phyloP scores from a whole-genome alignment of 2,329 filamentous ascomycete species.

The Trichoderma gracile region DNA sequence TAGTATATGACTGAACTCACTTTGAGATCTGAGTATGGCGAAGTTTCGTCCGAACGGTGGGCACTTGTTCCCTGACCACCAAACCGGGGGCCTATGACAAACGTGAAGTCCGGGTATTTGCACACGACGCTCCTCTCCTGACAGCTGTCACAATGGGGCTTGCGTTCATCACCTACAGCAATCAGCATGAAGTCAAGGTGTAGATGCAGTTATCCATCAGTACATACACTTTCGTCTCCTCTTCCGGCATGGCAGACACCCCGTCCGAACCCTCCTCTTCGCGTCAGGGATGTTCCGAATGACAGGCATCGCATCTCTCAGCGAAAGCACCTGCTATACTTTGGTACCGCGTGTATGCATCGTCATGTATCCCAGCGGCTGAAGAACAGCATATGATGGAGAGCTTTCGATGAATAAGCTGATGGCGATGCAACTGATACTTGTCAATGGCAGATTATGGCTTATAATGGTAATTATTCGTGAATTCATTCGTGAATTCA shows the following conservation, averaged over 20 bases:
- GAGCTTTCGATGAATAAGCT: too few species aligned
- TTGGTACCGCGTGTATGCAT: not conserved
- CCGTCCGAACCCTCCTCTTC: constrained; percentile 31
- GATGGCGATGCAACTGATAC: not conserved
- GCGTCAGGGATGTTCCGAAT: constrained; percentile 27
- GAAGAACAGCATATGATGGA: too few species aligned
- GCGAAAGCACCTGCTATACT: too few species aligned
- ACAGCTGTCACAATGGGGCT: constrained; percentile 29
- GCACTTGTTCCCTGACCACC: not conserved
- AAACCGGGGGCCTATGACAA: constrained; percentile 18
- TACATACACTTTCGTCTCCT: constrained; percentile 29
- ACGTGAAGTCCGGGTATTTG: constrained; percentile 26
- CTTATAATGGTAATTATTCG: not conserved
- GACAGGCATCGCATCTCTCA: constrained; percentile 26
- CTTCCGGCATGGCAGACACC: constrained; percentile 29
- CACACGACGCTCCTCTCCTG: constrained; percentile 25
- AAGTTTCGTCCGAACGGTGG: not conserved
- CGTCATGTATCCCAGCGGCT: too few species aligned
- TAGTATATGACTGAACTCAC: constrained; percentile 11
- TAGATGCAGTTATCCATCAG: not conserved
- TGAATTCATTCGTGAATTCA: too few species aligned
- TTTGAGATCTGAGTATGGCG: constrained; percentile 22
- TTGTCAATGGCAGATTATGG: not conserved
- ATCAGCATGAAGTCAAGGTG: not conserved
- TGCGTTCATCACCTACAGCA: constrained; percentile 29